These are phyloP conservation scores for Ophiocordyceps sinensis DNA, from an alignment of 2,329 filamentous ascomycete species.

Conservation along the genomic window DNA sequence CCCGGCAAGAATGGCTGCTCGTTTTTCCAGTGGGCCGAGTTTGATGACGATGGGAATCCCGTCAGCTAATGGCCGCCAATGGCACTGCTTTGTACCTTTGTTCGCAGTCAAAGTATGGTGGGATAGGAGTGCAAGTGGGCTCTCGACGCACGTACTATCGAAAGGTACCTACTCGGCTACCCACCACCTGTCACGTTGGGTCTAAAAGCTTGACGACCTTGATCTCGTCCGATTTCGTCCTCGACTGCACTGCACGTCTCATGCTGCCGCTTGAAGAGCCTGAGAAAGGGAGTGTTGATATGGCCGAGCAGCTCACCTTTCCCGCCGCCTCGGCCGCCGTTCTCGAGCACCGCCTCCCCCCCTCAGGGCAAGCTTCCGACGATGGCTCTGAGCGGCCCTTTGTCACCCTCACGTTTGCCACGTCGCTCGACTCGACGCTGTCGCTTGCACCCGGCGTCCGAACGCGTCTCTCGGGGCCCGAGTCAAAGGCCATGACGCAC, in stretches of 20 bases:
- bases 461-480: conserved; percentile 67
- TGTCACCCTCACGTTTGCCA: conserved; percentile 79
- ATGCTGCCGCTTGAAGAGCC: background rate
- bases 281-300: background rate
- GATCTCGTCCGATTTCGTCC: too few species aligned
- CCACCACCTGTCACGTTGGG: too few species aligned
- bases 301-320: conserved; percentile 21
- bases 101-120: too few species aligned
- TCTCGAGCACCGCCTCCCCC: conserved; percentile 20
- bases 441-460: conserved; percentile 65
- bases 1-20: conserved; percentile 55
- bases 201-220: too few species aligned
- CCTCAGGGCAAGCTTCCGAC: background rate
- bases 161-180: too few species aligned
- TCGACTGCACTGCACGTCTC: too few species aligned
- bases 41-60: conserved; percentile 76
- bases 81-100: too few species aligned
- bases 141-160: too few species aligned
- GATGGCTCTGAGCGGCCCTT: conserved; percentile 21
- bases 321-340: conserved; percentile 14
- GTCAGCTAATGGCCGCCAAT: too few species aligned
- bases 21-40: conserved; percentile 76
- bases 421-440: conserved; percentile 72
- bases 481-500: conserved; percentile 87
- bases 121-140: too few species aligned